Conservation (phyloP, 1,284 basidiomycete species). For the Tremellales sp. region DNA sequence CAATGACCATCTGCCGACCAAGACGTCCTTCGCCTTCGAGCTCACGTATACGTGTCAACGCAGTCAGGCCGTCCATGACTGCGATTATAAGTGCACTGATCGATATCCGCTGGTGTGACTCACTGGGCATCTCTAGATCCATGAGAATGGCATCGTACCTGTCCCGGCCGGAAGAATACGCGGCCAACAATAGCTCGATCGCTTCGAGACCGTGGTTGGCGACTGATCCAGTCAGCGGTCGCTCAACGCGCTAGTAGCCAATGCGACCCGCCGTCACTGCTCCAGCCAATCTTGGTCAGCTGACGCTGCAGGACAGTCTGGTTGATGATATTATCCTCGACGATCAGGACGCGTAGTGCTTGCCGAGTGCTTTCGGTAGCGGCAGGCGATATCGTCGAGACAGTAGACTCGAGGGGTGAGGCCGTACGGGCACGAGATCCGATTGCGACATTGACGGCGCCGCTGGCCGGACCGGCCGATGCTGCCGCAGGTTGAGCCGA, state of each 20-base stretch:
- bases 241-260: not conserved
- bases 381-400: not conserved
- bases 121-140: conserved; percentile 32
- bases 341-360: conserved; percentile 14
- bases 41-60: conserved; percentile 14
- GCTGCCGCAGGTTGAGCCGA: no score
- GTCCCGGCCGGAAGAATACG: no score
- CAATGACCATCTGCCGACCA: conserved; percentile 18
- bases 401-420: not conserved
- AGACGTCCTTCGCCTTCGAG: conserved; percentile 13
- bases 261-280: conserved; percentile 5
- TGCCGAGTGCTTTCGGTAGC: no score
- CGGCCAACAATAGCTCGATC: conserved; percentile 23
- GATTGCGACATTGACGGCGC: not conserved
- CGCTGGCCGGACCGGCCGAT: no score
- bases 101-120: not conserved
- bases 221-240: conserved; percentile 6
- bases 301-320: conserved; percentile 44
- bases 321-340: conserved; percentile 48
- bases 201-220: conserved; percentile 45
- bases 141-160: conserved; percentile 23
- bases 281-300: conserved; percentile 35
- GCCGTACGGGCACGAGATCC: conserved; percentile 1
- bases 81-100: not conserved
- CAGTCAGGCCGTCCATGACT: conserved; percentile 22